phyloP scores from a whole-genome alignment of 768 basidiomycete species.

The Pleurotus salmoneostramineus region DNA sequence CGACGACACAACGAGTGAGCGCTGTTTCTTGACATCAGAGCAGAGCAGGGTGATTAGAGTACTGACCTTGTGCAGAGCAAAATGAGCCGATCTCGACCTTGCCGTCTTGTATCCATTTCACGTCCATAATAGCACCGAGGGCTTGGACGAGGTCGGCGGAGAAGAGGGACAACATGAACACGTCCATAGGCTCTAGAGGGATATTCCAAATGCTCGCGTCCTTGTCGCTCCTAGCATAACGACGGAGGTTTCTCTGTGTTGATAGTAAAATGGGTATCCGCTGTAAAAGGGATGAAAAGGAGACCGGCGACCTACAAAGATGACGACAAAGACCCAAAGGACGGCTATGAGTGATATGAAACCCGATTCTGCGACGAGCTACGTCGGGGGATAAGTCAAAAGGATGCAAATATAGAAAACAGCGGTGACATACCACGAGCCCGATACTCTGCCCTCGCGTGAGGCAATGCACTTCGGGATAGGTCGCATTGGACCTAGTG shows the following conservation, averaged over 20 bases:
- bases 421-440: not conserved
- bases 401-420: not conserved
- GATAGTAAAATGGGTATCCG: not conserved
- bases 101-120: constrained; percentile 7
- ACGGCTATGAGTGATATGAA: constrained; percentile 2
- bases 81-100: not conserved
- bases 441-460: constrained; percentile 6
- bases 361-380: constrained; percentile 3
- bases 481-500: not conserved
- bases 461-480: not conserved
- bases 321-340: not conserved
- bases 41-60: not conserved
- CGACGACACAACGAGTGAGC: not conserved
- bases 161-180: constrained; percentile 6
- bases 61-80: constrained; percentile 8
- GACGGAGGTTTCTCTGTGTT: not conserved
- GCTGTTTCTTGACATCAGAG: not conserved
- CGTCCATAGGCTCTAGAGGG: not conserved
- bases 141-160: constrained; percentile 5
- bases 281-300: too few species aligned
- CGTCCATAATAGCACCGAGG: not conserved
- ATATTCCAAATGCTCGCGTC: not conserved
- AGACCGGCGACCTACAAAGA: too few species aligned
- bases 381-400: not conserved
- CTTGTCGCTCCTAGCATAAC: not conserved